Conservation (phyloP, 108 stramenopile genomes). For the Pseudonitzschia multiseries region DNA sequence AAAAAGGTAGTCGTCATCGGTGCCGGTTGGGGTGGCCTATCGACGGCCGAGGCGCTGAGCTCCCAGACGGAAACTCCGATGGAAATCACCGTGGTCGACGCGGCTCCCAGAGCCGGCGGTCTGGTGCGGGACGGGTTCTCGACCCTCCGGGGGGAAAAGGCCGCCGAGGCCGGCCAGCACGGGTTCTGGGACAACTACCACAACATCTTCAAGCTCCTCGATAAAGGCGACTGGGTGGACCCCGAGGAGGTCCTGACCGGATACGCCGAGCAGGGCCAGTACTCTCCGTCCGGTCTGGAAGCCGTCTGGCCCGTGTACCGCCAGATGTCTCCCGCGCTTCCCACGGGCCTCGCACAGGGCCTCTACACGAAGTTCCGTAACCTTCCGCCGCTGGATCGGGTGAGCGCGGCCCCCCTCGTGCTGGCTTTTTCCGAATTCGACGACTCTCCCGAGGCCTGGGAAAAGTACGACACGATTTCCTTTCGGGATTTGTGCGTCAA, state of each 20-base stretch:
- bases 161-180: slow-evolving; percentile 79
- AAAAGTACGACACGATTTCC: slow-evolving; percentile 63
- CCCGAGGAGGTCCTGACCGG: slow-evolving; percentile 48
- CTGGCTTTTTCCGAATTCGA: slow-evolving; percentile 78
- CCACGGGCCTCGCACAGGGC: slow-evolving; percentile 73
- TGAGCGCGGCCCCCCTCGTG: slow-evolving; percentile 64
- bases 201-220: slow-evolving; percentile 67
- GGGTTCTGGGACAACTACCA: slow-evolving; percentile 82
- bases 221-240: slow-evolving; percentile 30
- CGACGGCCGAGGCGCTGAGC: slow-evolving; percentile 64
- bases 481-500: slow-evolving; percentile 73
- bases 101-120: slow-evolving; percentile 67
- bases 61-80: slow-evolving; percentile 22
- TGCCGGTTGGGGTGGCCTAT: slow-evolving; percentile 84
- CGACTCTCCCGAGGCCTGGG: slow-evolving; percentile 62
- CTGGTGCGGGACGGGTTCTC: slow-evolving; percentile 76
- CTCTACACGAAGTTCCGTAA: slow-evolving; percentile 59
- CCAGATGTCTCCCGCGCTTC: slow-evolving; percentile 33
- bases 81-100: slow-evolving; percentile 72
- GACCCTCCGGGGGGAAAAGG: slow-evolving; percentile 39
- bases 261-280: slow-evolving; percentile 76
- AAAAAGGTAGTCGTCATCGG: slow-evolving; percentile 74
- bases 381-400: slow-evolving; percentile 48
- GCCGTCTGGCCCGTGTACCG: slow-evolving; percentile 77
- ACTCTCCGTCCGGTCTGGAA: slow-evolving; percentile 66